Evolutionary conservation across 495 filamentous ascomycete species (phyloP), one percentile per base, ranked within the genome.

Genomic region (Aspergillus kassunensis): DNA sequence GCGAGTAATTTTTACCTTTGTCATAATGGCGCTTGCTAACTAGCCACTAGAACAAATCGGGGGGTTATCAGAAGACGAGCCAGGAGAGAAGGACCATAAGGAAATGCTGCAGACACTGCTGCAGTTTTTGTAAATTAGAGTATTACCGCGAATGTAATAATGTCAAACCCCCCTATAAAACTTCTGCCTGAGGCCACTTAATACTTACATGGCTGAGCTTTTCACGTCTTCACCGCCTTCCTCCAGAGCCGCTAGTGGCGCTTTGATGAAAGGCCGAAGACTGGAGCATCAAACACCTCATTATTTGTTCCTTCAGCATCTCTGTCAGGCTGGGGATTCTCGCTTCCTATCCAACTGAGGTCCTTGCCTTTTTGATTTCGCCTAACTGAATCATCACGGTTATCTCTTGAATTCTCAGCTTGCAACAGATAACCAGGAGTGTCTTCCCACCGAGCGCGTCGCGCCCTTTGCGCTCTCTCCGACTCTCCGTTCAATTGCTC

Each of bases 71-170:
- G 72, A 71, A 13, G 75, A 80, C 18, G 75, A 80, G 18, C 73
- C 72, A 4, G 81, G 80, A 18, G 72, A 73, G 43, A 81, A 77
- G 59, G 84, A 85, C 44, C 71, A 79, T 31, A 80, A 73, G 58
- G 86, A 87, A 53, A 90, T 91, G 85, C 75, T 91, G 30, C 71
- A 66, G 44, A 84, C 87, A 6, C 66, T 91, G 40, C 66, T 87
- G 44, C 71, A 80, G 47, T 86, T 85, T 59, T 56, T 87, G 50
- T 72, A 69, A 65, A 34, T n/a, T 35, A 18, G 29, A 34, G 10
- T 35, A 15, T 44, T 36, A n/a, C 15, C 5, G 25, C 36, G 39
- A 6, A 39, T 20, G 4, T 33, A 13, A n/a, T 33, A 33, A 11
- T 29, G 11, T 11, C 11, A 29, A 5, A 6, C 6, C 30, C 30